Evolutionary conservation across 371 early-diverging fungal genomes (phyloP).

Genomic region (Haplosporangium sp.): DNA sequence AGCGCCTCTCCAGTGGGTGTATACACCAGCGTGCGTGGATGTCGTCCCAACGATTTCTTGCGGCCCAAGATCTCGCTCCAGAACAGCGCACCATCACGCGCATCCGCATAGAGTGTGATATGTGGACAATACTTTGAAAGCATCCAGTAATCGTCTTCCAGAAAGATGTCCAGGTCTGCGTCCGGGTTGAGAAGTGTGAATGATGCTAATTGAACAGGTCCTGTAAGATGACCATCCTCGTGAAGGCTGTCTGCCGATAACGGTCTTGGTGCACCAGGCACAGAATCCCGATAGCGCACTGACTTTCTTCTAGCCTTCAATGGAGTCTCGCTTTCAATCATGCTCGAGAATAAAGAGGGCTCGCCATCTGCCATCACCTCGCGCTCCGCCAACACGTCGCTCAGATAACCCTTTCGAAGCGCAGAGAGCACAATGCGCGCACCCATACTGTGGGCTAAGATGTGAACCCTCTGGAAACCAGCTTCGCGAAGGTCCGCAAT

Average conservation of each 20-base stretch:
- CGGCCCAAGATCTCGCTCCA: constrained; percentile 47
- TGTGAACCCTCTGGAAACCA: constrained; percentile 58
- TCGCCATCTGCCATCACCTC: constrained; percentile 22
- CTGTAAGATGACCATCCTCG: background rate
- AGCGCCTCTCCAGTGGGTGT: constrained; percentile 39
- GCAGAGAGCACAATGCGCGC: constrained; percentile 45
- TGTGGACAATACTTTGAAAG: constrained; percentile 54
- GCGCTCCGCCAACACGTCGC: constrained; percentile 34
- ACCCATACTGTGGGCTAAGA: constrained; percentile 58
- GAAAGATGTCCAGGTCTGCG: constrained; percentile 45
- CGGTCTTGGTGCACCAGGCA: background rate
- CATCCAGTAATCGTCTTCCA: constrained; percentile 47
- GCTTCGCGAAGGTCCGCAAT: constrained; percentile 49
- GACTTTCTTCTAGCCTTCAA: constrained; percentile 13
- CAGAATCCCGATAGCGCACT: constrained; percentile 23
- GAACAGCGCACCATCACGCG: constrained; percentile 56
- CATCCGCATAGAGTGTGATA: constrained; percentile 57
- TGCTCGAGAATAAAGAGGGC: constrained; percentile 4
- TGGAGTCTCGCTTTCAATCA: constrained; percentile 7
- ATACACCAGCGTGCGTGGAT: constrained; percentile 36
- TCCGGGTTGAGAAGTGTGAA: constrained; percentile 60
- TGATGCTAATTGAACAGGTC: constrained; percentile 40
- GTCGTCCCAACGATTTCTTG: constrained; percentile 38
- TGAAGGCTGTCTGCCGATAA: background rate
- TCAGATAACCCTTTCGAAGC: constrained; percentile 37